Evolutionary conservation across 1,284 basidiomycete species (phyloP), one percentile per base, ranked within the genome.

Genomic region (Naganishia albida): DNA sequence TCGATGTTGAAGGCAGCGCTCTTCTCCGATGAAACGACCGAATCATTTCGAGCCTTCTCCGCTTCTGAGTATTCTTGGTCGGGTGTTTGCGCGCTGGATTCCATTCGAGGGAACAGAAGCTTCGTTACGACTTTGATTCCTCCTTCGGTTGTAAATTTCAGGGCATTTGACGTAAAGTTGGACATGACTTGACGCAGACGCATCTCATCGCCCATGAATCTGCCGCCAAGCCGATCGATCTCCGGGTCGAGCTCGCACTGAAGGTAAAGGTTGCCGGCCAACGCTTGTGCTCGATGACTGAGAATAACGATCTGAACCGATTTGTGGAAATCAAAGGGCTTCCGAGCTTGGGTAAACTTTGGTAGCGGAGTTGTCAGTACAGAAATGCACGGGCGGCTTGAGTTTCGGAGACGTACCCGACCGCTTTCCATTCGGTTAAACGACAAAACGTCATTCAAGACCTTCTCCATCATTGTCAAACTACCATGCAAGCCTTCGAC

Each of bases 271-370:
- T 84, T 83, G 18, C 88, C 83, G 30, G 88, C 86, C 66, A 90
- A 83, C 0, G 89, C 88, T 43, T 88, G 87, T 66, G 91, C 80
- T 52, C 85, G 84, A 44, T 93, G 82, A 2, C 89, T 88, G 3
- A 90, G 83, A 64, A 92, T 86, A 67, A 93, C 83, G 3, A 89
- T 88, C 20, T 86, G 85, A 80, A 94, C 87, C 48, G 88, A 86
- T 71, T 88, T 85, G 77, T 93, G 91, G 73, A 93, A 90, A 26
- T 87, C 82, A 79, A 91, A 93, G 2, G 91, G 90, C 83, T 86
- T 87, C 87, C 63, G 64, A 42, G 66, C 62, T 62, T 66, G 60
- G 1, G 67, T 66, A 38, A 68, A 66, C 68, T 66, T 16, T 4
- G n/a, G 12, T 8, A 18, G 30, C 12, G 20, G n/a, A 12, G 51